These are phyloP conservation scores for Vitis hybrid DNA, from an alignment of 177 flowering plant genomes.

Conservation along the genomic window DNA sequence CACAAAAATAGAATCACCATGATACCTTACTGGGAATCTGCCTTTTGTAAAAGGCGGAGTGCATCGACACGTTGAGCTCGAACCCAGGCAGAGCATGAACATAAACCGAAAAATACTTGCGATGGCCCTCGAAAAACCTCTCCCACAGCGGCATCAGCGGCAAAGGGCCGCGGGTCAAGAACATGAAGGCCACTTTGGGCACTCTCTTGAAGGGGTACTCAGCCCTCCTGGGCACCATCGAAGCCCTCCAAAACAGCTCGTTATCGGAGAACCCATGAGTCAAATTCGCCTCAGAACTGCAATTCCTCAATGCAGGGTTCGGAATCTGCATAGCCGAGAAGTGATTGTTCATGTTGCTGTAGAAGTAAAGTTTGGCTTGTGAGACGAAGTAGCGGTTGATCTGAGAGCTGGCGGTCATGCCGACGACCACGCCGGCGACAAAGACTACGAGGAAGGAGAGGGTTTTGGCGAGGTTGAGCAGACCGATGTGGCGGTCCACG, in stretches of 20 bases:
- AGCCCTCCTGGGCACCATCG: conserved; percentile 55
- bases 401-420: conserved; percentile 58
- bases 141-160: conserved; percentile 80
- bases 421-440: conserved; percentile 65
- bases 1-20: neutral
- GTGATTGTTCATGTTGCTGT: conserved; percentile 3
- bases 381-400: conserved; percentile 38
- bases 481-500: conserved; percentile 23
- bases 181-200: conserved; percentile 83
- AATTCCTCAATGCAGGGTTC: conserved; percentile 8
- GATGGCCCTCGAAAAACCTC: conserved; percentile 62
- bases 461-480: conserved; percentile 43
- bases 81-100: conserved; percentile 67
- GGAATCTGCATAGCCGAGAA: conserved; percentile 5
- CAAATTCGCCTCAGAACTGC: conserved; percentile 19
- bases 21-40: conserved; percentile 79
- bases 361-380: conserved; percentile 31
- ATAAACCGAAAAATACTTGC: conserved; percentile 56
- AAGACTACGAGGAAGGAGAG: conserved; percentile 56
- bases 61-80: conserved; percentile 47
- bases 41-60: conserved; percentile 63
- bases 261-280: conserved; percentile 58
- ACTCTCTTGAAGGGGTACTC: conserved; percentile 57
- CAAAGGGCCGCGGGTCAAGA: conserved; percentile 76
- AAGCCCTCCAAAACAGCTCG: conserved; percentile 81